Conservation (phyloP, 2,329 filamentous ascomycete species). For the Colletotrichum euphorbiae region DNA sequence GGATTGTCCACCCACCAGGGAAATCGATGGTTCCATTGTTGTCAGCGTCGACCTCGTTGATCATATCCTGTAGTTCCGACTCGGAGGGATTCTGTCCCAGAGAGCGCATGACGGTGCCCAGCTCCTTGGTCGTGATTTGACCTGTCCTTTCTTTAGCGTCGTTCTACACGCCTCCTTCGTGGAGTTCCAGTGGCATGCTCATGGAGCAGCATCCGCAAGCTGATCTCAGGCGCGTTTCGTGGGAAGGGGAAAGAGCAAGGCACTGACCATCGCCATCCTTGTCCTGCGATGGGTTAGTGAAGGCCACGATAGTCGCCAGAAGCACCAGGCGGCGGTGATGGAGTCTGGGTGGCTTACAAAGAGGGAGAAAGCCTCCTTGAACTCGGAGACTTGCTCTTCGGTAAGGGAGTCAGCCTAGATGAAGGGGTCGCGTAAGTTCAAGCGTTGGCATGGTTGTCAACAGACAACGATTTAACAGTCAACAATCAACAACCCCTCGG, state of each 20-base stretch:
- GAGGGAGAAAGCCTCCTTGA: conserved; percentile 99
- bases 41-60: conserved; percentile 92
- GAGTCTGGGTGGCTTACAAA: conserved; percentile 77
- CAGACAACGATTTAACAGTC: not conserved
- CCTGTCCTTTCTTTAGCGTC: conserved; percentile 62
- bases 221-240: conserved; percentile 20
- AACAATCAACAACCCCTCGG: conserved; percentile 34
- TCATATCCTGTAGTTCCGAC: conserved; percentile 92
- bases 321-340: conserved; percentile 4
- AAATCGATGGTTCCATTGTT: conserved; percentile 95
- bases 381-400: conserved; percentile 99
- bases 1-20: conserved; percentile 71
- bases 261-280: conserved; percentile 91
- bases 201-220: conserved; percentile 6
- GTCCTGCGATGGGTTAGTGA: conserved; percentile 68
- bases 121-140: conserved; percentile 92
- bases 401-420: conserved; percentile 94
- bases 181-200: not conserved
- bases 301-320: conserved; percentile 34
- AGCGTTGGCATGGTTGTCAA: conserved; percentile 11
- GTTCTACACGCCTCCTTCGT: not conserved
- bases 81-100: conserved; percentile 91
- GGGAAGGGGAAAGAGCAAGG: conserved; percentile 15
- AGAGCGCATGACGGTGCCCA: conserved; percentile 91
- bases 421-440: conserved; percentile 28